These are phyloP conservation scores for Cryphonectria nitschkei DNA, from an alignment of 2,329 filamentous ascomycete genomes.

Conservation along the genomic window DNA sequence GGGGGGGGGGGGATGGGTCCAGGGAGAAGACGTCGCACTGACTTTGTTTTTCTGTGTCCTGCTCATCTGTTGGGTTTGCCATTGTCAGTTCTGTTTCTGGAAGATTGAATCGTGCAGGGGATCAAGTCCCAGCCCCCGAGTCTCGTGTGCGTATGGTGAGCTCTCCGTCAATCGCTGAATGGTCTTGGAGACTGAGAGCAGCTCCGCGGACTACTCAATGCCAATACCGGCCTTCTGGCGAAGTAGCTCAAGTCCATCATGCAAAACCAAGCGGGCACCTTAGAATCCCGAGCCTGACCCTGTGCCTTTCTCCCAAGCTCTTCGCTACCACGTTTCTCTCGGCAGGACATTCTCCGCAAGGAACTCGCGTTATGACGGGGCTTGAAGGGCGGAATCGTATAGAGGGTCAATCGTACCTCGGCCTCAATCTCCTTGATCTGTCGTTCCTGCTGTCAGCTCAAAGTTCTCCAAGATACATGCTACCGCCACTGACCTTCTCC, in stretches of 20 bases:
- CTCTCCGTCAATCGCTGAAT: background rate
- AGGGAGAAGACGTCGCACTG: background rate
- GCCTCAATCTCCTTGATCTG: constrained; percentile 96
- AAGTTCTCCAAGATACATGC: constrained; percentile 15
- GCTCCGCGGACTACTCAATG: background rate
- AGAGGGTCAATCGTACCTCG: constrained; percentile 66
- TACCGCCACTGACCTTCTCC: constrained; percentile 73
- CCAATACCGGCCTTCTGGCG: background rate
- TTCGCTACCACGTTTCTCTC: background rate
- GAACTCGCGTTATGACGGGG: background rate
- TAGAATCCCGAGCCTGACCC: background rate
- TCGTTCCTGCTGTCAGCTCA: constrained; percentile 38
- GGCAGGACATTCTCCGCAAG: no score
- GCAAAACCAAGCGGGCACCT: background rate
- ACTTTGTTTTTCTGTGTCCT: constrained; percentile 77
- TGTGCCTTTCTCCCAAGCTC: background rate
- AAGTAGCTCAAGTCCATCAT: background rate
- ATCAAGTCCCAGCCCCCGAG: background rate
- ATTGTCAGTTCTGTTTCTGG: background rate
- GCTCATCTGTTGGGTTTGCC: background rate
- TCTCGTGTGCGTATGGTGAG: background rate
- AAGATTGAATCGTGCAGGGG: background rate
- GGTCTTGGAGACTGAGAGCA: background rate
- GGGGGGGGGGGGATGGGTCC: no score
- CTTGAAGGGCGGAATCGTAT: constrained; percentile 9